Evolutionary conservation across 345 rosid genomes (phyloP).

Genomic region (Moricandia moricandioides): DNA sequence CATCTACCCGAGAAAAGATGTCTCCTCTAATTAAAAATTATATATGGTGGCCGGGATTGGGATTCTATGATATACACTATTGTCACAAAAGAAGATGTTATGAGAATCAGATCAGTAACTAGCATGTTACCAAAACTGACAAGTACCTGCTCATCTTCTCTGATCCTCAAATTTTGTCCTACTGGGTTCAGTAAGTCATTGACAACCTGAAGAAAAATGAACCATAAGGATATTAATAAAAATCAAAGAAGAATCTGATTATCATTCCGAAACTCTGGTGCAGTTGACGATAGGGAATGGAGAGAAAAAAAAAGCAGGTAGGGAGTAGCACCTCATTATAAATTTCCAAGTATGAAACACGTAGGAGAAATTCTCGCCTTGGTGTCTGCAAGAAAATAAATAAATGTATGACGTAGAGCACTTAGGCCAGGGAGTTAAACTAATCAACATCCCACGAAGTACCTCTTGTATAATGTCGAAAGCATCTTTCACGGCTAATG

Average conservation of each 20-base stretch:
- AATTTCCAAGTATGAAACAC: slow-evolving; percentile 93
- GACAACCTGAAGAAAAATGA: slow-evolving; percentile 67
- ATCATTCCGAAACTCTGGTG: slow-evolving; percentile 20
- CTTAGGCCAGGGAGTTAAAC: slow-evolving; percentile 10
- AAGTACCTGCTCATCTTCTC: slow-evolving; percentile 96
- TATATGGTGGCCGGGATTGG: neutral
- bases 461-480: slow-evolving; percentile 99
- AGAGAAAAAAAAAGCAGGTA: slow-evolving; percentile 5
- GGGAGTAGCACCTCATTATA: slow-evolving; percentile 81
- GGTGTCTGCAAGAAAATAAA: slow-evolving; percentile 57
- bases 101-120: neutral
- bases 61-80: slow-evolving; percentile 8
- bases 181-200: slow-evolving; percentile 95
- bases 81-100: neutral
- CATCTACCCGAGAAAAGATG: slow-evolving; percentile 1
- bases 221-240: slow-evolving; percentile 23
- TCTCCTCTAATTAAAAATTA: neutral
- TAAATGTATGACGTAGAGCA: slow-evolving; percentile 2
- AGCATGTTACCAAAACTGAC: slow-evolving; percentile 8
- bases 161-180: slow-evolving; percentile 91
- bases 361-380: slow-evolving; percentile 87
- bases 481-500: slow-evolving; percentile 93
- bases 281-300: slow-evolving; percentile 11
- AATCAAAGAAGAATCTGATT: slow-evolving; percentile 19
- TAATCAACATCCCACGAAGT: slow-evolving; percentile 24